Conservation (phyloP, 148 eudicot genomes). For the Rheum nobile region DNA sequence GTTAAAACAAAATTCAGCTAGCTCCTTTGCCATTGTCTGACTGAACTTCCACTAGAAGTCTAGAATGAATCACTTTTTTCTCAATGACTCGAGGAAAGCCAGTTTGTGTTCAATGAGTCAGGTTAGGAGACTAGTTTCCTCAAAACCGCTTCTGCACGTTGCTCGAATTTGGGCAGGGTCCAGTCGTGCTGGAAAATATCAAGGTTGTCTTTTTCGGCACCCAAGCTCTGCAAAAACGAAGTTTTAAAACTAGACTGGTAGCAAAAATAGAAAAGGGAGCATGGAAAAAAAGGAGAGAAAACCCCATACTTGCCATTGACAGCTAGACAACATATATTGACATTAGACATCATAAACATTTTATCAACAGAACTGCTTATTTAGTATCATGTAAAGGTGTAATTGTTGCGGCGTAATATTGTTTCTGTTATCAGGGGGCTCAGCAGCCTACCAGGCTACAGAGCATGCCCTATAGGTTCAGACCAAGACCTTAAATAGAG, state of each 20-base stretch:
- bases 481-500: background rate
- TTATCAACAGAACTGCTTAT: background rate
- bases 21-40: background rate
- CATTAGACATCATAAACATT: background rate
- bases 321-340: no score
- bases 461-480: background rate
- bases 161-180: constrained; percentile 84
- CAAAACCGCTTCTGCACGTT: constrained; percentile 83
- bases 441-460: background rate
- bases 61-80: background rate
- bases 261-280: background rate
- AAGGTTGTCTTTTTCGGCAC: constrained; percentile 82
- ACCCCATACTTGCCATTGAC: background rate
- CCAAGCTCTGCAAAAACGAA: constrained; percentile 51
- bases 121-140: constrained; percentile 38
- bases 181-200: constrained; percentile 90
- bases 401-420: background rate
- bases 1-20: background rate
- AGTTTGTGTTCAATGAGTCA: background rate
- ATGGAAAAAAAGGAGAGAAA: background rate
- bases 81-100: background rate
- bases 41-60: background rate
- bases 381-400: background rate
- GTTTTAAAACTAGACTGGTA: background rate
- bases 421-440: background rate